These are phyloP conservation scores for Colletotrichum somersetense DNA, from an alignment of 2,329 filamentous ascomycete species.

Conservation along the genomic window DNA sequence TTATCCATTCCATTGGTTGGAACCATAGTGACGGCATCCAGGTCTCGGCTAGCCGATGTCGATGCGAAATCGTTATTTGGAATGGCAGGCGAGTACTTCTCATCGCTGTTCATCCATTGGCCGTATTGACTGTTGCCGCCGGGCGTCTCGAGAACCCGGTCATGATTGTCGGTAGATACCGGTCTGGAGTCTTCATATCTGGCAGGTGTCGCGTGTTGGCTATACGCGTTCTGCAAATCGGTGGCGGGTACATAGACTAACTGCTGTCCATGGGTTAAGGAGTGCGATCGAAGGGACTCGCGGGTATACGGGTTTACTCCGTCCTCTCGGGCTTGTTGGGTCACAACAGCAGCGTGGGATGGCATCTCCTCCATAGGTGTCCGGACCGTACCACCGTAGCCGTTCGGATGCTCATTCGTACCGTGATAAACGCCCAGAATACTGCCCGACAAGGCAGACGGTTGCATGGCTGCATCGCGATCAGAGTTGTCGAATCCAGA, in stretches of 20 bases:
- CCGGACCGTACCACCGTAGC: slow-evolving; percentile 61
- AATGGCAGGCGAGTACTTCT: background rate
- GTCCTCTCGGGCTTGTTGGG: slow-evolving; percentile 64
- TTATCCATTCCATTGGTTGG: slow-evolving; percentile 4
- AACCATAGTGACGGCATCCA: background rate
- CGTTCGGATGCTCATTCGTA: slow-evolving; percentile 39
- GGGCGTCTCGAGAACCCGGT: slow-evolving; percentile 29
- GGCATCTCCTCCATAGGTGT: slow-evolving; percentile 63
- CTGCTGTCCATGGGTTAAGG: slow-evolving; percentile 9
- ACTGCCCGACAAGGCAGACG: slow-evolving; percentile 62
- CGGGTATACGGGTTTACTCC: slow-evolving; percentile 70
- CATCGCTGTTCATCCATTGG: slow-evolving; percentile 35
- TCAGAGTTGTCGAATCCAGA: slow-evolving; percentile 68
- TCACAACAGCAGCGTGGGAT: slow-evolving; percentile 64
- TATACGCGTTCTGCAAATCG: slow-evolving; percentile 25
- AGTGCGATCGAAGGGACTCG: slow-evolving; percentile 53
- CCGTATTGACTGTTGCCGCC: slow-evolving; percentile 40
- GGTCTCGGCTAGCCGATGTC: slow-evolving; percentile 1
- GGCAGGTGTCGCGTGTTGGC: slow-evolving; percentile 8
- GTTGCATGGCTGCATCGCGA: slow-evolving; percentile 70
- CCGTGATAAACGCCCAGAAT: slow-evolving; percentile 2
- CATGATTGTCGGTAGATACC: background rate
- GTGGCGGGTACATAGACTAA: slow-evolving; percentile 11
- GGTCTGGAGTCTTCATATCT: background rate
- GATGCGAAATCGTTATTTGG: background rate